Evolutionary conservation across 2,329 filamentous ascomycete species (phyloP), one percentile per base, ranked within the genome.

Genomic region (Aspergillus spinulosporus): DNA sequence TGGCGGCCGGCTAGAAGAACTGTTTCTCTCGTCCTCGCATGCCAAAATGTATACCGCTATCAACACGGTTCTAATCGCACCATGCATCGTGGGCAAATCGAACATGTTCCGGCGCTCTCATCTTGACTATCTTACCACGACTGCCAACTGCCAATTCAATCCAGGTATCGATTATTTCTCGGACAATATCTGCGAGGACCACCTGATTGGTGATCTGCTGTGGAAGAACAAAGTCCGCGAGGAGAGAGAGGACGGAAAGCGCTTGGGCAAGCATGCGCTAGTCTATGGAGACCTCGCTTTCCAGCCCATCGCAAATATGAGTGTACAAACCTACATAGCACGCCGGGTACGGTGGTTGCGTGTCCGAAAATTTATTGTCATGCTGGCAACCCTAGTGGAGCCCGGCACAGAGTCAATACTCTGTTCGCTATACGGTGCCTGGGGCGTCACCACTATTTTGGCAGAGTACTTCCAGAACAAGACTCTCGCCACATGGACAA

Each of bases 21-120:
- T 93, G 74, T 99, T 97, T 77, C 89, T 99, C 82, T 88, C 91
- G 0, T 94, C 92, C 0, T 86, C 91, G 0, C 94, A 99, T 72
- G 91, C 92, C 65, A 99, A 99, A 71, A 97, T 99, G 80, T 99
- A 99, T 77, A 88, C 88, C 6, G 94, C 93, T 59, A 99, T 99
- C 81, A 97, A 97, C 74, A 90, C 90, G 0, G 90, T 97, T 12
- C 83, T 89, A 3, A 77, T 97, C 51, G 94, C 94, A 0, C 94
- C 95, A 6, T 99, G 94, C 74, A 88, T 96, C 56, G 88, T 97
- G 21, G 94, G 94, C 49, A 99, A 99, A 77, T 96, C 91, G 67
- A 97, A 95, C 76, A 97, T 99, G 92, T 99, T 97, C 76, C 89
- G 94, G 57, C 90, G 89, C 59, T 90, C 90, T 0, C 93, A 99